Evolutionary conservation across 108 stramenopile genomes (phyloP), one percentile per base, ranked within the genome.

Genomic region (Pelagomonas calceolata): DNA sequence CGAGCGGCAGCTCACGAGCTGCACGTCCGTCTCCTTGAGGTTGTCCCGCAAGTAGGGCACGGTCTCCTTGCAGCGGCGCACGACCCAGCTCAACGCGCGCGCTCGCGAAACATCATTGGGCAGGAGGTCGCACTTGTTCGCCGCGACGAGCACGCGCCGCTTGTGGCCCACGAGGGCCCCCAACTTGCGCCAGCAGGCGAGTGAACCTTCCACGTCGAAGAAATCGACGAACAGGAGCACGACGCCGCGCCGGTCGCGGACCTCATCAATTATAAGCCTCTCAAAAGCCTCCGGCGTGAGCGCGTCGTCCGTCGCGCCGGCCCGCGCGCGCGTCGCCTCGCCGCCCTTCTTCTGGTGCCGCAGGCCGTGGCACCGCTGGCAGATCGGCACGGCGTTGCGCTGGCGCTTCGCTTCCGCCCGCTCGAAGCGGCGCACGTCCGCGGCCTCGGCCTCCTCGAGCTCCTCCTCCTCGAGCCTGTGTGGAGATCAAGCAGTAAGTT

Each of bases 101-200:
- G 10, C 34, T 10, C 17, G 36, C 26, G 66, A 35, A 4, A 3
- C 4, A 18, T 34, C 34, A 14, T 35, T 12, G 26, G 66, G 66
- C 14, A 67, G 34, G 21, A 67, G 36, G 66, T 67, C 66, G 66
- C 9, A 67, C 66, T 67, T 67, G 66, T 67, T 67, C 31, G 34
- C 34, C 34, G 36, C 66, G 36, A 67, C 34, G 36, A 67, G 12
- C 12, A 67, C 15, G 36, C 32, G 21, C 21, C 51, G 51, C 51
- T 12, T 4, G 21, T 17, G 14, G 51, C 66, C 30, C 18, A 31
- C 32, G 31, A 32, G 30, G 30, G 17, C 7, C 17, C 64, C 64
- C 31, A 31, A 1, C 17, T 14, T 65, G 64, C 18, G 0, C 64
- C 64, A 32, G 32, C 31, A 32, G 32, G 32, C 32, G 32, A 31